phyloP scores from a whole-genome alignment of 306 rosid species.

The Urtica urens region DNA sequence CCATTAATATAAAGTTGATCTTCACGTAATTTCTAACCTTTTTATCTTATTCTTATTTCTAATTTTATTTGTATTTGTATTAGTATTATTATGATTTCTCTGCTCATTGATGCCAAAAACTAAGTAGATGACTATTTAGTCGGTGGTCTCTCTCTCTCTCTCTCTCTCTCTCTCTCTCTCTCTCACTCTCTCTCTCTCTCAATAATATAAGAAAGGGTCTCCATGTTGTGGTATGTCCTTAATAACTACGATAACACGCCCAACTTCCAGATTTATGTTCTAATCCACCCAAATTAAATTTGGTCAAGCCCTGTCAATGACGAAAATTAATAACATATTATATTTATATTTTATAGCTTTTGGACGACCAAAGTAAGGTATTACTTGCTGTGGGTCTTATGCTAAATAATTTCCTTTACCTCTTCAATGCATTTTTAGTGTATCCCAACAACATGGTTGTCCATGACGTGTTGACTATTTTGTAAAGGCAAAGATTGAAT shows the following conservation, averaged over 20 bases:
- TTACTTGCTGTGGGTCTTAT: not conserved
- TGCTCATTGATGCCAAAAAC: not conserved
- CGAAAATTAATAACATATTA: not conserved
- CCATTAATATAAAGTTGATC: not conserved
- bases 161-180: not conserved
- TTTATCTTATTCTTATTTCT: too few relatives aligned
- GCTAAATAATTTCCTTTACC: not conserved
- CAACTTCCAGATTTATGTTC: slow-evolving; percentile 2
- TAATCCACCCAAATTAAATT: not conserved
- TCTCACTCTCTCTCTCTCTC: not conserved
- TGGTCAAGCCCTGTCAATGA: not conserved
- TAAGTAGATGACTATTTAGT: too few relatives aligned
- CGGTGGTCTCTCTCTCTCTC: not conserved
- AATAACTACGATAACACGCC: not conserved
- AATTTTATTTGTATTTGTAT: too few relatives aligned
- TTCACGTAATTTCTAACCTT: too few relatives aligned
- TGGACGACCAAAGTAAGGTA: not conserved
- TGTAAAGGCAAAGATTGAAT: not conserved
- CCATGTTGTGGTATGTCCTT: not conserved
- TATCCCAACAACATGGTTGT: not conserved
- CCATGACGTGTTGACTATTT: not conserved
- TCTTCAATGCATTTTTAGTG: not conserved
- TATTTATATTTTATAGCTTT: not conserved
- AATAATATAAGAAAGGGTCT: slow-evolving; percentile 4
- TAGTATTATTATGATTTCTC: too few relatives aligned